Conservation (phyloP, 306 rosid genomes). For the Biancaea sappan region DNA sequence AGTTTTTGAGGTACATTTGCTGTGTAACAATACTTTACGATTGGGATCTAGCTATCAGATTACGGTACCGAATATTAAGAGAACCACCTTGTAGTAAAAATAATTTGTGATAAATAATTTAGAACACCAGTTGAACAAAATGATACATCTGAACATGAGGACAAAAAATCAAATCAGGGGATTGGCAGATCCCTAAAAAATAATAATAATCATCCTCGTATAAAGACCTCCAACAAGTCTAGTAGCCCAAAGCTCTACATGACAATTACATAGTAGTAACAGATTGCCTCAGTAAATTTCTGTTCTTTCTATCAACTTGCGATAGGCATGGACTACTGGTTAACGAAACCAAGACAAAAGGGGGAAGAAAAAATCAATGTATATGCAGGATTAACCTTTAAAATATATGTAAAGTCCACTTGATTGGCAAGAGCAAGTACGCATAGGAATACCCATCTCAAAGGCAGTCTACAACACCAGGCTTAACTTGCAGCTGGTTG, state of each 20-base stretch:
- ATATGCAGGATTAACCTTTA: slow-evolving; percentile 39
- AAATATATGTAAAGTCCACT: slow-evolving; percentile 39
- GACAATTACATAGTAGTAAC: slow-evolving; percentile 37
- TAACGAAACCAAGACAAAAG: slow-evolving; percentile 24
- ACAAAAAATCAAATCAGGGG: slow-evolving; percentile 27
- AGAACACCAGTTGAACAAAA: slow-evolving; percentile 14
- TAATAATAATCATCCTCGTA: slow-evolving; percentile 31
- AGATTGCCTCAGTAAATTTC: slow-evolving; percentile 30
- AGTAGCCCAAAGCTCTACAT: slow-evolving; percentile 32
- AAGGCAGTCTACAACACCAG: slow-evolving; percentile 24
- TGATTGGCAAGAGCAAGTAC: slow-evolving; percentile 31
- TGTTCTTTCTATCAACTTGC: slow-evolving; percentile 37
- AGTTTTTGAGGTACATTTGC: neutral
- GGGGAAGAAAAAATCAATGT: slow-evolving; percentile 30
- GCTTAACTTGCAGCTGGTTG: slow-evolving; percentile 69
- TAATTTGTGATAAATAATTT: slow-evolving; percentile 38
- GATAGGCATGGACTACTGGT: slow-evolving; percentile 38
- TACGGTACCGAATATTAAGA: neutral
- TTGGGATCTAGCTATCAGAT: neutral
- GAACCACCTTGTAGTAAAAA: neutral
- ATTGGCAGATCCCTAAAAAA: slow-evolving; percentile 20
- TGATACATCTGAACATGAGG: slow-evolving; percentile 38
- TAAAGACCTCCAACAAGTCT: slow-evolving; percentile 38
- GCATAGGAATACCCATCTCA: slow-evolving; percentile 26
- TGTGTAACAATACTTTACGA: neutral